Conservation (phyloP, 2,329 filamentous ascomycete genomes). For the Massarina eburnea region DNA sequence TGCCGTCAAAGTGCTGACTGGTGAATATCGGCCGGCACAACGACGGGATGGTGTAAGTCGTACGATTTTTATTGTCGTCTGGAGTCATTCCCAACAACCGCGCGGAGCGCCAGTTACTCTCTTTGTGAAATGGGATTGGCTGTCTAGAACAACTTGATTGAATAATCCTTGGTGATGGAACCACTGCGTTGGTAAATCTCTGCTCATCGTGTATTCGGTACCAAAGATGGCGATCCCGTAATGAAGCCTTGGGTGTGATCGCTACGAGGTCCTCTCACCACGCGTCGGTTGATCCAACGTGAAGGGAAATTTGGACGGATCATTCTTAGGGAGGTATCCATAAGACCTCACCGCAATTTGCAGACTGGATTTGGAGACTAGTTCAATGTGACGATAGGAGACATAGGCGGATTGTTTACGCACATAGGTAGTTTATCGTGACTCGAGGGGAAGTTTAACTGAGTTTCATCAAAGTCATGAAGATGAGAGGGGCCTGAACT, state of each 20-base stretch:
- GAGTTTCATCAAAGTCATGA: background rate
- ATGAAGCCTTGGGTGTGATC: background rate
- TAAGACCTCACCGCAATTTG: background rate
- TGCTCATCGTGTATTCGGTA: constrained; percentile 7
- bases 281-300: too few species aligned
- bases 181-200: constrained; percentile 7
- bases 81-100: constrained; percentile 23
- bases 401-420: too few species aligned
- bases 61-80: constrained; percentile 25
- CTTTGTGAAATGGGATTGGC: constrained; percentile 10
- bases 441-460: constrained; percentile 1
- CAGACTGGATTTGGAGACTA: too few species aligned
- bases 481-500: background rate
- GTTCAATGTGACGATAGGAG: background rate
- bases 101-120: constrained; percentile 25
- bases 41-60: constrained; percentile 26
- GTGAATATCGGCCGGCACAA: constrained; percentile 33
- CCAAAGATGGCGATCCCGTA: background rate
- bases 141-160: constrained; percentile 11
- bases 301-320: too few species aligned
- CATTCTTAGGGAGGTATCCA: background rate
- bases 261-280: constrained; percentile 2
- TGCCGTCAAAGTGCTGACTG: constrained; percentile 18
- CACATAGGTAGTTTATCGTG: background rate
- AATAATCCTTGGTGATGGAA: constrained; percentile 11